Base-by-base conservation (phyloP, 257 asterid species). In the Forsythia suspensa region DNA sequence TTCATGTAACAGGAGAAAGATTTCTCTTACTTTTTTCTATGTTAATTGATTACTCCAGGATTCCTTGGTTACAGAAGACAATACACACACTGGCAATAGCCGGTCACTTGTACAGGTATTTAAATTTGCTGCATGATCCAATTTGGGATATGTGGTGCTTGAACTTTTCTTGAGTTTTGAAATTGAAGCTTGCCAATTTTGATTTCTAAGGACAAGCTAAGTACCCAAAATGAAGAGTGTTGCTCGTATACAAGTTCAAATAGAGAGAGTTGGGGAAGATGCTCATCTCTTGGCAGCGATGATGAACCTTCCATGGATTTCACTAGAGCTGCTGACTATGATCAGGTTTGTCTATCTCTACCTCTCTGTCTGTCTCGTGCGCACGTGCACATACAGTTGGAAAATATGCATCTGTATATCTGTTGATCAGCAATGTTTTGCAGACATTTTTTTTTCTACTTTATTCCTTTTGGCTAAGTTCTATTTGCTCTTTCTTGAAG, bases 231-330 rank as follows among this genome's bases (percentile, higher is more conserved):
- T 85, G 99, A 96, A 69, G 99, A 93, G 83, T 91, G 96, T 72
- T 92, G 90, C 86, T 96, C 99, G 11, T 91, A 86, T 87, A 90
- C 98, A 73, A 96, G 97, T 88, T 96, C 99, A 44, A 96, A 90
- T 68, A 88, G 96, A 86, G 98, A 93, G 76, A 93, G 99, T 73
- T 96, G 99, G 98, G 99, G 99, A 84, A 86, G 99, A 84, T 92
- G 98, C 94, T 91, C 97, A 7, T 94, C 97, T 72, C 89, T 92
- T 43, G 98, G 99, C 76, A 91, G 97, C 16, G 93, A 95, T 73
- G 93, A 87, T 69, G 87, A 79, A 55, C 88, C 88, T 82, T 83
- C 89, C 55, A 61, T 80, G 82, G 87, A 87, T 75, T 80, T 85
- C 73, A 80, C 87, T 4, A 83, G 71, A 65, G 79, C 71, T 76